Conservation (phyloP, 129 eudicot species). For the Arctium lappa region DNA sequence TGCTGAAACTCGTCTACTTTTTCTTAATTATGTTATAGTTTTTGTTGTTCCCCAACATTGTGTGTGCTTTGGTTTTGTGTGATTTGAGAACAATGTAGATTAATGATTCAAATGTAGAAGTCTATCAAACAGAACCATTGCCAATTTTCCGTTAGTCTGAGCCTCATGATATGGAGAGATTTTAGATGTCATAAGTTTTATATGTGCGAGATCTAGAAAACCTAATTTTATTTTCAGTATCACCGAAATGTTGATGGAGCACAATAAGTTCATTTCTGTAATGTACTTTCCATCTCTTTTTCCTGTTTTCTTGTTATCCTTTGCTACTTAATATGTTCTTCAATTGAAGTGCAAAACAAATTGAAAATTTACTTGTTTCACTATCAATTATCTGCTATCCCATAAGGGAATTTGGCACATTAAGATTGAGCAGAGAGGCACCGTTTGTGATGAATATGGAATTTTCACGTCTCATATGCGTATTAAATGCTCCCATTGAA, state of each 20-base stretch:
- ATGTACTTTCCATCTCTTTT: background rate
- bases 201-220: slow-evolving; percentile 2
- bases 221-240: background rate
- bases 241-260: background rate
- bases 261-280: background rate
- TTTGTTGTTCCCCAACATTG: slow-evolving; percentile 1
- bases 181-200: background rate
- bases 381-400: background rate
- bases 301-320: background rate
- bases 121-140: background rate
- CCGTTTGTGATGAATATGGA: background rate
- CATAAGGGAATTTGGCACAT: background rate
- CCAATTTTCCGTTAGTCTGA: background rate
- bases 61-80: background rate
- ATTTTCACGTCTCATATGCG: background rate
- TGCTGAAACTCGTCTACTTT: background rate
- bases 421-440: slow-evolving; percentile 1
- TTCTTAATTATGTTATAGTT: background rate
- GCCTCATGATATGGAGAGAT: background rate
- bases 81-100: slow-evolving; percentile 18
- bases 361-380: background rate
- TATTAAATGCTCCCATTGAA: background rate
- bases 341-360: background rate
- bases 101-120: background rate
- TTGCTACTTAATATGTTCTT: background rate